Evolutionary conservation across 441 rosid species (phyloP), one percentile per base, ranked within the genome.

Genomic region (Gossypium armourianum): DNA sequence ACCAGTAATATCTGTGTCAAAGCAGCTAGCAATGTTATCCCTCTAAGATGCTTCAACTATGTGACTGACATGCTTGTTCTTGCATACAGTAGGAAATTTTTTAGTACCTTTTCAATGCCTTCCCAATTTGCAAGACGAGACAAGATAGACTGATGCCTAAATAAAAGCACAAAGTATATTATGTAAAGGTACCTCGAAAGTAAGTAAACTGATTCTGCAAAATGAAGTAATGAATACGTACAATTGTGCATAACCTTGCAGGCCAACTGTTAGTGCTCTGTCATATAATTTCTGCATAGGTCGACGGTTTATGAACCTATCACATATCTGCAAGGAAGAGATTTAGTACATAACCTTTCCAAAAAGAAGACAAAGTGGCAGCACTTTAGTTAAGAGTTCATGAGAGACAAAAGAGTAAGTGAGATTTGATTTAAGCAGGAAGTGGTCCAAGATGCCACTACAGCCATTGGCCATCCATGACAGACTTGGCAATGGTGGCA

Each of bases 91-190:
- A 17, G 16, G 28, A 53, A 68, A 29, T 16, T 29, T 28, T 17
- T 10, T 5, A 67, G 73, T 82, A 93, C 98, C 88, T 77, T 89
- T 78, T 77, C 77, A 10, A 93, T 87, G 80, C 96, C 85, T 76
- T 93, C 94, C 97, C 96, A 93, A 68, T 93, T 85, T 59, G 89
- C 93, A 78, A 93, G 96, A 61, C 88, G 86, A 78, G 97, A 65
- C 74, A 79, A 80, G 8, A 55, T 88, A 75, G 94, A 82, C 77
- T 83, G 85, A 73, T 91, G 98, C 69, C 98, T 93, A 83, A 83
- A 62, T 2, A 20, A 72, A 71, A 55, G 21, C 52, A 71, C 15
- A 6, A 47, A 62, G 19, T 16, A 9, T 24, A 49, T 9, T 12
- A 20, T 32, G 10, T 7, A 53, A 62, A 50, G 5, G 24, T 15